Conservation (phyloP, 129 eudicot genomes). For the Pulicaria dysenterica region DNA sequence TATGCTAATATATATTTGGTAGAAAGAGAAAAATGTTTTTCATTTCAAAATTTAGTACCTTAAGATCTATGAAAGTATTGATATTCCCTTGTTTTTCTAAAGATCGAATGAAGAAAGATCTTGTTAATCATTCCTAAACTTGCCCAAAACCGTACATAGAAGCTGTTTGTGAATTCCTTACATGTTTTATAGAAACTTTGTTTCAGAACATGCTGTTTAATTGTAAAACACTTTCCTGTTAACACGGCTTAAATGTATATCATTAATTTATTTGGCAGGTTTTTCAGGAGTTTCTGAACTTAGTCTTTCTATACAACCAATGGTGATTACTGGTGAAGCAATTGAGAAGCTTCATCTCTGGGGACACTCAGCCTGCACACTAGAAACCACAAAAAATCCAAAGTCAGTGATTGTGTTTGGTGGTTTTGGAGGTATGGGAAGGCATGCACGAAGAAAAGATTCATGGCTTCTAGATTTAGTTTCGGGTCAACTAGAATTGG, state of each 20-base stretch:
- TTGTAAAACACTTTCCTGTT: conserved; percentile 48
- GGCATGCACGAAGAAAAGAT: conserved; percentile 88
- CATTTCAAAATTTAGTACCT: too few species aligned
- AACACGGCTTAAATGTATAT: conserved; percentile 47
- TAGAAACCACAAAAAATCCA: conserved; percentile 30
- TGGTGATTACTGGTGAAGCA: conserved; percentile 63
- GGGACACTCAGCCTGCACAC: conserved; percentile 86
- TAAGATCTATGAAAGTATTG: too few species aligned
- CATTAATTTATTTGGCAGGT: conserved; percentile 64
- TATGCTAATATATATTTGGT: too few species aligned
- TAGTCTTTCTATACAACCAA: conserved; percentile 42
- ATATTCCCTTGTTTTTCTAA: too few species aligned
- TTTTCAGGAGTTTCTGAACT: conserved; percentile 40
- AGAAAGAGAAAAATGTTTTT: too few species aligned
- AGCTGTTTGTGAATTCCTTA: not conserved
- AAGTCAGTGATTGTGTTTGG: conserved; percentile 72
- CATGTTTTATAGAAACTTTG: not conserved
- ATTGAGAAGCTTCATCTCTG: conserved; percentile 83
- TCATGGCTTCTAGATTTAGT: conserved; percentile 58
- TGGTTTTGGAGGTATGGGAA: conserved; percentile 96
- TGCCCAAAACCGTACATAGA: not conserved
- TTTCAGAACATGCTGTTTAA: not conserved
- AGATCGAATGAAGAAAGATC: not conserved
- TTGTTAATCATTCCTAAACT: not conserved
- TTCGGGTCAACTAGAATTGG: conserved; percentile 47